Evolutionary conservation across 2,329 filamentous ascomycete genomes (phyloP), one percentile per base, ranked within the genome.

Genomic region (Neofusicoccum sp.): DNA sequence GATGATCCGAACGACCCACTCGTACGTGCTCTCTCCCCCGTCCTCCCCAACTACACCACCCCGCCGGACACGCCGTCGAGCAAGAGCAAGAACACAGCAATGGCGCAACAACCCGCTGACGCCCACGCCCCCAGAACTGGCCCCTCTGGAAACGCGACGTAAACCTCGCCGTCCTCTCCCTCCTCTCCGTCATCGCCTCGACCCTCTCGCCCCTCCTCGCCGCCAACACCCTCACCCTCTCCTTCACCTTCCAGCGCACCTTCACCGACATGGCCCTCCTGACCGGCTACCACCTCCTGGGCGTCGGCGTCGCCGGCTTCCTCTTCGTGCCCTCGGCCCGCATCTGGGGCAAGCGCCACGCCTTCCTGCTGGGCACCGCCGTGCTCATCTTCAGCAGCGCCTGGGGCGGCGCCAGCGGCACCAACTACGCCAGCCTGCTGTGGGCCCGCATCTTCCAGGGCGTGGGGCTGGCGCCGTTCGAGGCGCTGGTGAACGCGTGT

Each of bases 1-100:
- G 90, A 96, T 76, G 92, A 96, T 74, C 92, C 91, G 3, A 94
- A 96, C 74, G 93, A 97, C 76, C 93, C 92, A 34, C 81, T 97
- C 68, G 86, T 88, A 83, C 64, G 78, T 69, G 47, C 16, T 44
- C 16, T 5, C 56, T n/a, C 47, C 36, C 48, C 36, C 60, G 16
- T 12, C 33, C 3, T 36, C 22, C 50, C 8, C 3, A 4, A 22
- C 28, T 11, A 22, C 22, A 11, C 45, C 22, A 48, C 3, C 45
- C 45, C 45, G 9, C 45, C 45, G 9, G 9, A 9, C 22, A n/a
- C 45, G 11, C 45, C 67, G 84, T 37, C 16, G 22, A 43, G 7
- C 8, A 2, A 47, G 6, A 3, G 11, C 6, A 31, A 12, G 11
- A 12, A 22, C 6, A 49, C 11, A 36, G 3, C 31, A 11, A n/a